phyloP scores from a whole-genome alignment of 202 grass and related monocot genomes.

The Bolboschoenoplectus hybrid region DNA sequence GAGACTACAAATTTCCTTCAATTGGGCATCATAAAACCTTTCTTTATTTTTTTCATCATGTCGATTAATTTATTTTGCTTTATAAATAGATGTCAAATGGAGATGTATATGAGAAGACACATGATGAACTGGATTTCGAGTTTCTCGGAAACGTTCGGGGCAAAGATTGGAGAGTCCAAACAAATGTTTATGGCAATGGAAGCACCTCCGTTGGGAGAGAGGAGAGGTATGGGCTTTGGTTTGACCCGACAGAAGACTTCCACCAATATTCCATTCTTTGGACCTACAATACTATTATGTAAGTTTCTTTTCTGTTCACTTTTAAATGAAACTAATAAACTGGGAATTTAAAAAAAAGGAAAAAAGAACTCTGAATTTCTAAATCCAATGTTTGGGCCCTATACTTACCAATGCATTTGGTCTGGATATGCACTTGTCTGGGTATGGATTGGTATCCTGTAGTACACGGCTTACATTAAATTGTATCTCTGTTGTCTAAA shows the following conservation, averaged over 20 bases:
- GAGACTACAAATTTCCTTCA: background rate
- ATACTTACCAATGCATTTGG: background rate
- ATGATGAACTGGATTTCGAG: conserved; percentile 96
- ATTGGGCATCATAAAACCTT: background rate
- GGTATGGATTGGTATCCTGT: background rate
- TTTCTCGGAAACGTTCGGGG: conserved; percentile 83
- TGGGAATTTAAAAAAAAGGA: background rate
- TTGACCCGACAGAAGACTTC: conserved; percentile 75
- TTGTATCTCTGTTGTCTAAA: background rate
- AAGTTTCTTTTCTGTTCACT: conserved; percentile 30
- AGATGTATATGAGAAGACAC: conserved; percentile 75
- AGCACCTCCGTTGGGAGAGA: conserved; percentile 74
- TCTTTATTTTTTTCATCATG: background rate
- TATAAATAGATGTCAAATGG: conserved; percentile 67
- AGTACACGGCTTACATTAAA: background rate
- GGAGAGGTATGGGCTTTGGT: conserved; percentile 83
- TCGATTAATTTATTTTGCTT: background rate
- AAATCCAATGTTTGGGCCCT: background rate
- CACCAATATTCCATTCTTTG: conserved; percentile 82
- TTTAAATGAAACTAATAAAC: background rate
- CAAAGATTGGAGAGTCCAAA: conserved; percentile 84
- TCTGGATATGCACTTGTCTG: background rate
- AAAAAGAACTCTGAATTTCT: background rate
- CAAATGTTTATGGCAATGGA: conserved; percentile 88
- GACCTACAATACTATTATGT: conserved; percentile 62